These are phyloP conservation scores for Hawksworthiomyces lignivorus DNA, from an alignment of 2,329 filamentous ascomycete species.

Conservation along the genomic window DNA sequence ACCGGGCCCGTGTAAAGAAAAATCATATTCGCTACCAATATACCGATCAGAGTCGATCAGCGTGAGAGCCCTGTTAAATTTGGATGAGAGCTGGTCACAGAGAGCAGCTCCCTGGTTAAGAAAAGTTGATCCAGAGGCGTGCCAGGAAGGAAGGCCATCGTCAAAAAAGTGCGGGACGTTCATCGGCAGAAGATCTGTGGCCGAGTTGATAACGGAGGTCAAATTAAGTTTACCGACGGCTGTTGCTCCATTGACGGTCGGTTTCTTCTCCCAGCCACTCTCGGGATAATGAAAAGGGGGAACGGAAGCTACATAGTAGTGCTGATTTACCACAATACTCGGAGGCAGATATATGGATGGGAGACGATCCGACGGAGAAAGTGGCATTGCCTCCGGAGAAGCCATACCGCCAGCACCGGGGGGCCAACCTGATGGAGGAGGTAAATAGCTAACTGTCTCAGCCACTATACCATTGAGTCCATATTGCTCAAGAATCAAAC, in stretches of 20 bases:
- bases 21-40: conserved; percentile 44
- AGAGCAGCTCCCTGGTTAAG: conserved; percentile 38
- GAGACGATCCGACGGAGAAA: too few relatives aligned
- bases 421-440: too few relatives aligned
- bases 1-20: conserved; percentile 34
- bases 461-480: too few relatives aligned
- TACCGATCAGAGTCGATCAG: conserved; percentile 59
- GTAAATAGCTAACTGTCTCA: too few relatives aligned
- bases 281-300: conserved; percentile 13
- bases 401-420: not conserved
- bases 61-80: conserved; percentile 62
- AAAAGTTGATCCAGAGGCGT: conserved; percentile 34
- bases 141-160: conserved; percentile 35
- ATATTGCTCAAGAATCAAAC: too few relatives aligned
- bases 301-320: conserved; percentile 35
- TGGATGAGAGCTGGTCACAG: conserved; percentile 52
- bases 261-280: not conserved
- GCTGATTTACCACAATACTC: conserved; percentile 41
- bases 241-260: not conserved
- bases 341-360: conserved; percentile 31
- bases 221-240: conserved; percentile 27
- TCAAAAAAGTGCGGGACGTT: conserved; percentile 32
- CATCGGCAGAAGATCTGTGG: conserved; percentile 31
- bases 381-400: too few relatives aligned
- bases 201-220: conserved; percentile 35